phyloP scores from a whole-genome alignment of 202 grass and related monocot genomes.

The Elaeis oleifera region DNA sequence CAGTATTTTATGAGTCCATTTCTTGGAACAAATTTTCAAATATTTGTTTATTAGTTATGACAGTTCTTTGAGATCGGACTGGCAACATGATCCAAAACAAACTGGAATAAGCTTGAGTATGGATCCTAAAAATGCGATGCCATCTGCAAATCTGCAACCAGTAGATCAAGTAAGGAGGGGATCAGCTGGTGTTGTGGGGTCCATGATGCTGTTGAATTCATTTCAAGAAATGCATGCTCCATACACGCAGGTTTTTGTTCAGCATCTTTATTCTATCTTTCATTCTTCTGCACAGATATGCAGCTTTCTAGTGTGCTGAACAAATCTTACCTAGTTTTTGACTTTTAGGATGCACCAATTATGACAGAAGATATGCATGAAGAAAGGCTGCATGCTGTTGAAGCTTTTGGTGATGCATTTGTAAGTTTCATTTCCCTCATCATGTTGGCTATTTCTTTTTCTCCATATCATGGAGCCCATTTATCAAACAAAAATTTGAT shows the following conservation, averaged over 20 bases:
- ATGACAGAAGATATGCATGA: conserved; percentile 99
- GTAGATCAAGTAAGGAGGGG: conserved; percentile 42
- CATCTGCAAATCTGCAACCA: conserved; percentile 22
- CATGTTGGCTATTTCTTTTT: too few relatives aligned
- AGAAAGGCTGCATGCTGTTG: conserved; percentile 85
- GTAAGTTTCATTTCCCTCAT: conserved; percentile 33
- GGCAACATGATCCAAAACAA: conserved; percentile 1
- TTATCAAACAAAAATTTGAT: too few relatives aligned
- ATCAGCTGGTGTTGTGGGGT: conserved; percentile 67
- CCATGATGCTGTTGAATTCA: conserved; percentile 77
- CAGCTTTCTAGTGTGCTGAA: conserved; percentile 10
- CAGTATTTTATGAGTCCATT: background rate
- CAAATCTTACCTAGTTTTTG: conserved; percentile 18
- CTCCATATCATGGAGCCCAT: too few relatives aligned
- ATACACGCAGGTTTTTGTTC: conserved; percentile 81
- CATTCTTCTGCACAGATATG: conserved; percentile 11
- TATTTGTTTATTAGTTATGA: conserved; percentile 18
- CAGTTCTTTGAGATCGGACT: conserved; percentile 25
- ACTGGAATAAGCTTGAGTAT: conserved; percentile 8
- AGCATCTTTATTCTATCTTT: conserved; percentile 9
- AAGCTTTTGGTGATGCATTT: conserved; percentile 68
- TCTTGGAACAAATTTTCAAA: conserved; percentile 9
- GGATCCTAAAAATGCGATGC: conserved; percentile 16
- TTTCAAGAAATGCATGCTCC: conserved; percentile 93
- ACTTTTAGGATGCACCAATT: conserved; percentile 80